Evolutionary conservation across 768 basidiomycete genomes (phyloP).

Genomic region (Serendipita indica): DNA sequence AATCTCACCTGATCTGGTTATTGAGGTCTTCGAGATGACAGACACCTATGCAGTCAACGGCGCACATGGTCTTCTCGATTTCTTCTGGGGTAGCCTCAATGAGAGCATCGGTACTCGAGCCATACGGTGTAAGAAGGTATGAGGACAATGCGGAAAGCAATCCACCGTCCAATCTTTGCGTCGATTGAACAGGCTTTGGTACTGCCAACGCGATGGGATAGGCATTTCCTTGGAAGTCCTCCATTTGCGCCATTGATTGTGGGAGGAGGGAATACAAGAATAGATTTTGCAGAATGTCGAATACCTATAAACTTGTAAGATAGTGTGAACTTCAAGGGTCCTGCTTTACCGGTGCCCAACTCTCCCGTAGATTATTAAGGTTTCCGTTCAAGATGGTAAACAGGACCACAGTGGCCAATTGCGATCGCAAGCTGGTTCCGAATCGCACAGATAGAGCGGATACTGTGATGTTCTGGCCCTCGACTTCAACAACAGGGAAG

Average conservation of each 20-base stretch:
- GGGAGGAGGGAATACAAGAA: slow-evolving; percentile 91
- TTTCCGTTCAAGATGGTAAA: slow-evolving; percentile 98
- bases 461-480: slow-evolving; percentile 77
- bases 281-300: slow-evolving; percentile 95
- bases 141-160: slow-evolving; percentile 86
- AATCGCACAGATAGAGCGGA: slow-evolving; percentile 86
- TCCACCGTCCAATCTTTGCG: slow-evolving; percentile 52
- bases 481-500: slow-evolving; percentile 80
- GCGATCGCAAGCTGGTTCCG: slow-evolving; percentile 88
- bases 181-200: slow-evolving; percentile 41
- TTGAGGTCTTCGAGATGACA: slow-evolving; percentile 92
- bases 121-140: slow-evolving; percentile 92
- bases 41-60: slow-evolving; percentile 87
- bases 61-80: slow-evolving; percentile 84
- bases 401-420: slow-evolving; percentile 89
- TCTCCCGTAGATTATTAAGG: slow-evolving; percentile 82
- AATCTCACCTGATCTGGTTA: slow-evolving; percentile 72
- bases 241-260: slow-evolving; percentile 85
- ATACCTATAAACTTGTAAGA: slow-evolving; percentile 44
- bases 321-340: background rate
- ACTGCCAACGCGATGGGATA: slow-evolving; percentile 84
- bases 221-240: slow-evolving; percentile 92
- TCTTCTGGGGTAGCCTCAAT: slow-evolving; percentile 83
- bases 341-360: slow-evolving; percentile 69
- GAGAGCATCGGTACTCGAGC: slow-evolving; percentile 52